Evolutionary conservation across 306 rosid species (phyloP).

Genomic region (Begonia fuchsioides): DNA sequence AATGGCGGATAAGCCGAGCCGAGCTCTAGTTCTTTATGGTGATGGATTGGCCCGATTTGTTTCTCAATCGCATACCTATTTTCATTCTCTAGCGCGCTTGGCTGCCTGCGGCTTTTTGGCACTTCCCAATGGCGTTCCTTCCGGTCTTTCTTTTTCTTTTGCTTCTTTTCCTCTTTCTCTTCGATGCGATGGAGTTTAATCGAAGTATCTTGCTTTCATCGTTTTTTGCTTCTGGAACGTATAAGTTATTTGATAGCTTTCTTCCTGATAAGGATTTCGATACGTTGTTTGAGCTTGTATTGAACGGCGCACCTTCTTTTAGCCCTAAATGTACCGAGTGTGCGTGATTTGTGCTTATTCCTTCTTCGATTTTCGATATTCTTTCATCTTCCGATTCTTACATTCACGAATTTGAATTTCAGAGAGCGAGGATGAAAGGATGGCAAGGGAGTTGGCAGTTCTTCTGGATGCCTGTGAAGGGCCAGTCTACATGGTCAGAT

Average conservation of each 20-base stretch:
- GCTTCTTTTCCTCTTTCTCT: neutral
- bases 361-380: neutral
- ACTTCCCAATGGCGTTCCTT: slow-evolving; percentile 46
- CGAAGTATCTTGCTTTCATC: neutral
- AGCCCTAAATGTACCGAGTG: neutral
- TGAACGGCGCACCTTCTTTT: slow-evolving; percentile 1
- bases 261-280: neutral
- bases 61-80: slow-evolving; percentile 34
- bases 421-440: slow-evolving; percentile 75
- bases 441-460: slow-evolving; percentile 62
- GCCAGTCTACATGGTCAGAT: slow-evolving; percentile 24
- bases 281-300: neutral
- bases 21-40: slow-evolving; percentile 57
- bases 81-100: slow-evolving; percentile 52
- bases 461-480: slow-evolving; percentile 52
- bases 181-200: neutral
- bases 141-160: slow-evolving; percentile 29
- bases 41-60: slow-evolving; percentile 56
- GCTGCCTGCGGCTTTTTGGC: slow-evolving; percentile 59
- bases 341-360: too few species aligned
- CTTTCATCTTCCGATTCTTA: slow-evolving; percentile 8
- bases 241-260: too few species aligned
- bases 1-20: slow-evolving; percentile 89
- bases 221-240: neutral
- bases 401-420: slow-evolving; percentile 57